Percentiles rank a stretch among this genome's conserved stretches.
phyloP scores from a whole-genome alignment of 331 rosid species.

The Malus hybrid region DNA sequence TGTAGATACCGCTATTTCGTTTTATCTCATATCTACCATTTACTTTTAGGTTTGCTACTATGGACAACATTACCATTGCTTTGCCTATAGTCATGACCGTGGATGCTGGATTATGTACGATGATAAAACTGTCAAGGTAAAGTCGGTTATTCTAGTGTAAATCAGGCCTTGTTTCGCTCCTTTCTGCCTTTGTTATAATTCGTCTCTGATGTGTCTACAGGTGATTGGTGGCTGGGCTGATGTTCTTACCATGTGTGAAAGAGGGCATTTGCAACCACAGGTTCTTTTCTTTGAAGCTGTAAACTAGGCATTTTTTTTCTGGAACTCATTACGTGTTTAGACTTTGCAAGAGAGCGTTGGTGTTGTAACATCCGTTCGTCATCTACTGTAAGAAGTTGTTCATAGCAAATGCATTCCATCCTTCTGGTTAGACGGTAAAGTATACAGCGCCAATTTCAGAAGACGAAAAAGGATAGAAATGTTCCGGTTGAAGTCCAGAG shows the following conservation, averaged over 20 bases:
- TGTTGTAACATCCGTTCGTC: conserved; percentile 26
- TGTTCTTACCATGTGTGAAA: conserved; percentile 76
- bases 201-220: conserved; percentile 27
- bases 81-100: conserved; percentile 77
- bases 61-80: conserved; percentile 98
- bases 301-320: conserved; percentile 36
- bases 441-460: conserved; percentile 20
- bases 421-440: conserved; percentile 32
- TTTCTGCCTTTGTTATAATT: conserved; percentile 5
- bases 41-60: conserved; percentile 85
- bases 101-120: conserved; percentile 90
- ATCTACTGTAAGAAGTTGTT: conserved; percentile 26
- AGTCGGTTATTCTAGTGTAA: conserved; percentile 8
- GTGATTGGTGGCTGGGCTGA: conserved; percentile 89
- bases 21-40: conserved; percentile 13
- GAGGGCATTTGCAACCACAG: conserved; percentile 96
- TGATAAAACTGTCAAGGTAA: conserved; percentile 89
- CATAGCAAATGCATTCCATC: conserved; percentile 25
- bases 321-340: conserved; percentile 29
- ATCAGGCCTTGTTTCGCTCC: conserved; percentile 6
- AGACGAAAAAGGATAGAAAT: conserved; percentile 10
- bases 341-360: conserved; percentile 28
- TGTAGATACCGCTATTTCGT: background rate
- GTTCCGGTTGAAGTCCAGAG: conserved; percentile 25
- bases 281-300: conserved; percentile 95